A percentile compares a stretch with the other conserved stretches of the same genome.
These are phyloP conservation scores for Lupinus albus DNA, from an alignment of 306 rosid genomes.

Conservation along the genomic window DNA sequence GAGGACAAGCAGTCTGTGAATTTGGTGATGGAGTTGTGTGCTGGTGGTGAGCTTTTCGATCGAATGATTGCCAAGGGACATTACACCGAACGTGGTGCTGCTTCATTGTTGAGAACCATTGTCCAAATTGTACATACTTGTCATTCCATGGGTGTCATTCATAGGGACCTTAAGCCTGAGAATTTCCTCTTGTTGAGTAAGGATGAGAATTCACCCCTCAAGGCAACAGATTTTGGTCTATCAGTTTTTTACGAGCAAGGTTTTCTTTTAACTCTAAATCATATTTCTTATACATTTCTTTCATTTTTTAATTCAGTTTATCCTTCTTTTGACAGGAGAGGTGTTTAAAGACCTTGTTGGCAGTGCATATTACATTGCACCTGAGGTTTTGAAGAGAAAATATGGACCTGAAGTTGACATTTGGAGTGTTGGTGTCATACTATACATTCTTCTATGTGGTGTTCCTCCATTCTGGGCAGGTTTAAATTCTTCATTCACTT, in stretches of 20 bases:
- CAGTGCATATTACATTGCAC: conserved; percentile 94
- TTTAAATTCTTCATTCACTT: conserved; percentile 1
- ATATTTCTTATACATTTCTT: neutral
- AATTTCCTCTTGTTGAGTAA: conserved; percentile 84
- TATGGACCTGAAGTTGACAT: conserved; percentile 97
- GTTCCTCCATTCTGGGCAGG: conserved; percentile 99
- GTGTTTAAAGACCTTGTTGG: conserved; percentile 86
- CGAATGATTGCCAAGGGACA: conserved; percentile 93
- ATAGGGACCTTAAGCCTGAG: conserved; percentile 97
- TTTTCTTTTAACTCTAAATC: conserved; percentile 34
- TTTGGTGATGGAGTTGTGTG: conserved; percentile 93
- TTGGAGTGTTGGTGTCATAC: conserved; percentile 98
- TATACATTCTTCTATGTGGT: conserved; percentile 85
- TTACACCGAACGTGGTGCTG: conserved; percentile 93
- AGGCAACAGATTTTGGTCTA: conserved; percentile 94
- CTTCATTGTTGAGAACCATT: conserved; percentile 74
- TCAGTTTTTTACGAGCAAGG: conserved; percentile 97
- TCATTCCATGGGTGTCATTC: conserved; percentile 97
- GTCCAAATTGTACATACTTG: conserved; percentile 91
- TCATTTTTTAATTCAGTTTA: conserved; percentile 6
- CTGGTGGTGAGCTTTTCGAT: conserved; percentile 93
- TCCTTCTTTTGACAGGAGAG: conserved; percentile 60
- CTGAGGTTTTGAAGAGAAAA: conserved; percentile 87
- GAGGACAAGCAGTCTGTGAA: conserved; percentile 93
- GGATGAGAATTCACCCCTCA: conserved; percentile 84